Evolutionary conservation across 306 rosid species (phyloP), one percentile per base, ranked within the genome.

Genomic region (Vigna unguiculata): DNA sequence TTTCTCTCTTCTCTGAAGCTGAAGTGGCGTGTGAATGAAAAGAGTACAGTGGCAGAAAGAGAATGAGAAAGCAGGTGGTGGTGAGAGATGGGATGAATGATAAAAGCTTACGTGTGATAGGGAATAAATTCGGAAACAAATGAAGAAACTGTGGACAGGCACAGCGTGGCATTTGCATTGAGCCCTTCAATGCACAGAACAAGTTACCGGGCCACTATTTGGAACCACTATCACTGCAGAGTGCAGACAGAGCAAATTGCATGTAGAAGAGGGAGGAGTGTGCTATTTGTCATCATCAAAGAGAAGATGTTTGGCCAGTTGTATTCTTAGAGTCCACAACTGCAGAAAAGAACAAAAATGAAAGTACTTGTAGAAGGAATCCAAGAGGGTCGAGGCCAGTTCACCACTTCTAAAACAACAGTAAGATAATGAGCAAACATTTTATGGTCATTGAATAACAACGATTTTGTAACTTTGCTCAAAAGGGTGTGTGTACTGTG

Each of bases 121-220:
- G 30, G 49, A 63, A 63, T 63, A 9, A n/a, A 36, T 17, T 17
- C 19, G n/a, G 22, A 36, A 63, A 19, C n/a, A 63, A 63, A 36
- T 38, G 47, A 62, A 62, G 47, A 16, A 34, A 62, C 20, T 7
- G 40, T 25, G 9, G 62, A 22, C 63, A 24, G 66, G 2, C 66
- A 28, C 21, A 28, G 41, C 5, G 12, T 16, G 2, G 46, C 45
- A 32, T 61, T 34, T 60, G 69, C 69, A 36, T 62, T 62, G 69
- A 62, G 47, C 69, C 69, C 46, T 62, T 62, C 47, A 62, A 62
- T 62, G 68, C 46, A 34, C 68, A 32, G 14, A 32, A 30, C 15
- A n/a, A 21, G 43, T 11, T 60, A 60, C 13, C 20, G n/a, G 11
- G 62, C 32, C 34, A 55, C 62, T 21, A 4, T 22, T 55, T 55